Evolutionary conservation across 2,329 filamentous ascomycete genomes (phyloP).

Genomic region (Colletotrichum cordylinicola): DNA sequence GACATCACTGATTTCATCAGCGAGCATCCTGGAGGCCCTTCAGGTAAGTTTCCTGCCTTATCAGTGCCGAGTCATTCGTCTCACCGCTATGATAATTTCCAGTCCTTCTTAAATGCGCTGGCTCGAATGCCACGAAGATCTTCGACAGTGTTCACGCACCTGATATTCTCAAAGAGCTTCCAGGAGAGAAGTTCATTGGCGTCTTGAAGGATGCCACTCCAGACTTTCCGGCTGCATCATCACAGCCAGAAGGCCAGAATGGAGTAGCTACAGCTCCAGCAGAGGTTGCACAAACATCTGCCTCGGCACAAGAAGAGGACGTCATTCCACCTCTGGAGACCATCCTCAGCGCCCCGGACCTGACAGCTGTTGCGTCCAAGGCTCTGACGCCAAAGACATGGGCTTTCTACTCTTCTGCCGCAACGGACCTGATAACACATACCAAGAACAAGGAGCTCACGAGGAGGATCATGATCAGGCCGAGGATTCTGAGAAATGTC

Average conservation of each 20-base stretch:
- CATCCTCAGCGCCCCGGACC: slow-evolving; percentile 41
- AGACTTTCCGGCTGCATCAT: slow-evolving; percentile 38
- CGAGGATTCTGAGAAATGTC: slow-evolving; percentile 80
- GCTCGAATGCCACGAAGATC: slow-evolving; percentile 37
- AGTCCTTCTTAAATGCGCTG: slow-evolving; percentile 49
- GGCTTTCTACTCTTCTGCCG: slow-evolving; percentile 83
- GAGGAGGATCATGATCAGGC: slow-evolving; percentile 65
- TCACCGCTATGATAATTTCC: slow-evolving; percentile 30
- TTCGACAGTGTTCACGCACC: slow-evolving; percentile 38
- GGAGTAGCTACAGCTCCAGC: slow-evolving; percentile 1
- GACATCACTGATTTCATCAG: slow-evolving; percentile 70
- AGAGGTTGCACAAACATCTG: slow-evolving; percentile 15
- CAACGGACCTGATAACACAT: slow-evolving; percentile 82
- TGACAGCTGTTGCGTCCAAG: slow-evolving; percentile 37
- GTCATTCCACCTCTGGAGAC: slow-evolving; percentile 39
- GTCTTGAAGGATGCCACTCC: slow-evolving; percentile 36
- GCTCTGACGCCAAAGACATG: slow-evolving; percentile 26
- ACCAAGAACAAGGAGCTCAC: slow-evolving; percentile 76
- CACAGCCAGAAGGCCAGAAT: slow-evolving; percentile 48
- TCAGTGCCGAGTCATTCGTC: not conserved
- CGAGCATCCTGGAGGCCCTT: slow-evolving; percentile 41
- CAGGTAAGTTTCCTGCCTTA: slow-evolving; percentile 28
- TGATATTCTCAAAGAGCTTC: slow-evolving; percentile 32
- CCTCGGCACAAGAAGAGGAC: slow-evolving; percentile 47
- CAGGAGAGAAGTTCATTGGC: slow-evolving; percentile 29